Conservation (phyloP, 805 yeast genomes). For the Suhomyces xylopsoci region DNA sequence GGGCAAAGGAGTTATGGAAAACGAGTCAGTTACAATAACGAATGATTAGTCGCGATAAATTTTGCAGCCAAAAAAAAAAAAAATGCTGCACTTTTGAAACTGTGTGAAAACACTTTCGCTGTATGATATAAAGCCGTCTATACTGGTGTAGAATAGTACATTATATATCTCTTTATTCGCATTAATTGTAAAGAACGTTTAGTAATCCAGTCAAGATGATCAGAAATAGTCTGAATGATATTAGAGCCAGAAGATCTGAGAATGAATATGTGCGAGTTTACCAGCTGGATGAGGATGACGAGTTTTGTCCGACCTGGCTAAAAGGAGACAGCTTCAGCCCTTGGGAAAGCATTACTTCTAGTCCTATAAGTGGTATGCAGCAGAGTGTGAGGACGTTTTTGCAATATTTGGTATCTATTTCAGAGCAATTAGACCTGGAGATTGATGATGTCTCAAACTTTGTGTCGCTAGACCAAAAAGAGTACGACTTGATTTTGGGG, state of each 20-base stretch:
- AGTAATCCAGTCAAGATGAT: not conserved
- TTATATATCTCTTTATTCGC: not conserved
- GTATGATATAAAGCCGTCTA: not conserved
- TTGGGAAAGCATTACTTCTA: not conserved
- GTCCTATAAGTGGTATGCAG: not conserved
- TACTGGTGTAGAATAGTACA: not conserved
- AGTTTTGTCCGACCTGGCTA: conserved; percentile 6
- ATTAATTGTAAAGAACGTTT: not conserved
- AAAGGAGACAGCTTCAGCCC: not conserved
- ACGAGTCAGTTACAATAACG: conserved; percentile 16
- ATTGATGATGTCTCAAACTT: not conserved
- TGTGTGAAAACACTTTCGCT: not conserved
- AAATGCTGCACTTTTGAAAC: not conserved
- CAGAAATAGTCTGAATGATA: not conserved
- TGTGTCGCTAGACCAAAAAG: not conserved
- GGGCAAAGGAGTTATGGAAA: conserved; percentile 83
- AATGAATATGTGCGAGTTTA: not conserved
- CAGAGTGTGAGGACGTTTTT: not conserved
- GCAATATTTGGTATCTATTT: not conserved
- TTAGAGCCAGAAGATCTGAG: not conserved
- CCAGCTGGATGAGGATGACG: not conserved
- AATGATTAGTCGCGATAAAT: not conserved
- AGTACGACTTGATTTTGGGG: not conserved
- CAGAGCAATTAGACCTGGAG: not conserved
- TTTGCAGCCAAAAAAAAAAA: not conserved